phyloP scores from a whole-genome alignment of 23 red algal genomes.

The Gracilaria gracilis region DNA sequence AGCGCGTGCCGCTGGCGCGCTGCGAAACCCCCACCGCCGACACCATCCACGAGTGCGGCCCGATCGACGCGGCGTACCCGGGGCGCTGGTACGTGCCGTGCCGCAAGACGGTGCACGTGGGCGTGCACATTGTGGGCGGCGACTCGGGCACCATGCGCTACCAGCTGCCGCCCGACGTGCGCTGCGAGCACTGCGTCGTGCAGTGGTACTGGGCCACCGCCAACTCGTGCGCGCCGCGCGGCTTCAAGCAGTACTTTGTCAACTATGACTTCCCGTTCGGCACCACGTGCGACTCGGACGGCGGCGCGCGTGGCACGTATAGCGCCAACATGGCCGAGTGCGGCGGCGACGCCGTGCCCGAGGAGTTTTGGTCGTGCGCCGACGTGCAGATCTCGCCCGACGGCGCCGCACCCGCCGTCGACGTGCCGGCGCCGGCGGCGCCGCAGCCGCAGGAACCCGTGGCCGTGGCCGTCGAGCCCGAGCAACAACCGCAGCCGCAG shows the following conservation, averaged over 20 bases:
- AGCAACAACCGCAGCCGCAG: background rate
- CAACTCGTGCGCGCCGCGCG: slow-evolving; percentile 69
- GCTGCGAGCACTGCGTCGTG: slow-evolving; percentile 66
- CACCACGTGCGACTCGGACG: slow-evolving; percentile 41
- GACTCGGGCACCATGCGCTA: slow-evolving; percentile 65
- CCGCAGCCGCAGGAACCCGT: background rate
- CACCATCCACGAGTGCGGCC: slow-evolving; percentile 58
- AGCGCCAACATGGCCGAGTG: slow-evolving; percentile 40
- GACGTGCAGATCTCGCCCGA: slow-evolving; percentile 46
- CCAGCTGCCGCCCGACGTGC: slow-evolving; percentile 34
- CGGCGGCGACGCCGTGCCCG: slow-evolving; percentile 27
- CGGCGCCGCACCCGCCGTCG: slow-evolving; percentile 24
- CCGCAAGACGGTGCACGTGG: slow-evolving; percentile 40
- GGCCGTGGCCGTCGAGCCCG: background rate
- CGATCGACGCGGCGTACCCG: slow-evolving; percentile 59
- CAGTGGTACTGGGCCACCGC: slow-evolving; percentile 77
- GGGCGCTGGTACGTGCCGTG: slow-evolving; percentile 73
- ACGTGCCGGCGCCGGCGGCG: background rate
- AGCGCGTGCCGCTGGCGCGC: slow-evolving; percentile 30
- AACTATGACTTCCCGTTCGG: slow-evolving; percentile 51
- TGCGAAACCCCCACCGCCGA: slow-evolving; percentile 30
- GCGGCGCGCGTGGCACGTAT: slow-evolving; percentile 30
- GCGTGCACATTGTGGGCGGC: slow-evolving; percentile 63
- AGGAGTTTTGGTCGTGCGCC: slow-evolving; percentile 63
- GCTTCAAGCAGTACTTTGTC: slow-evolving; percentile 58